Evolutionary conservation across 805 yeast genomes (phyloP), one percentile per base, ranked within the genome.

Genomic region (Kuraishia ogatae): DNA sequence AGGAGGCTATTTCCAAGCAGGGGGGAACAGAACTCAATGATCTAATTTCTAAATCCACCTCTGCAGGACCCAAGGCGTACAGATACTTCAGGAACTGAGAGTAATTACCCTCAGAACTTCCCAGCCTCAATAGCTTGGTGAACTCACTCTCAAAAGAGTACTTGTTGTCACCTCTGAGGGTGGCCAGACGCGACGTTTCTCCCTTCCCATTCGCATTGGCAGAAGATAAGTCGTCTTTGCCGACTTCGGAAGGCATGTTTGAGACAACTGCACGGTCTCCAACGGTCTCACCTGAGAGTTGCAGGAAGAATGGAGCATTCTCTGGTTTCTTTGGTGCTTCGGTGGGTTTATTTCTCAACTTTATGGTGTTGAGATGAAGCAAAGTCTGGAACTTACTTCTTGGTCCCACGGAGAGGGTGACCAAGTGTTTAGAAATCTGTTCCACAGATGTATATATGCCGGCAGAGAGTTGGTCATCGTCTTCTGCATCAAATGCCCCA

Each of bases 321-420:
- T 87, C 87, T 1, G 97, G 89, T 60, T 84, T 88, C 74, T 88
- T 89, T 39, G 94, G 88, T 0, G 93, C 87, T 66, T 90, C 97
- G 53, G 75, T 83, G 22, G 99, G 97, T 70, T 89, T 93, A 66
- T 90, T 91, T 64, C 99, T 81, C 66, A 79, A 81, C 64, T 83
- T 89, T 61, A 94, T 93, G 6, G 84, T 80, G 62, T 94, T 98
- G 60, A 94, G 71, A 66, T 94, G 85, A 50, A 89, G 68, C 50
- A 94, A 71, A 1, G 96, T 90, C 58, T 79, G 82, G 75, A 88
- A 85, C 65, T 89, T 91, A 56, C 78, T 79, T 62, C 93, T 80
- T 24, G 98, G 89, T 5, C 87, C 86, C 35, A 82, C 61, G 0
- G 96, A 85, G 51, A 94, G 78, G 0, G 99, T 90, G 21, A 87